Conservation (phyloP, 495 filamentous ascomycete species). For the Poronia punctata region DNA sequence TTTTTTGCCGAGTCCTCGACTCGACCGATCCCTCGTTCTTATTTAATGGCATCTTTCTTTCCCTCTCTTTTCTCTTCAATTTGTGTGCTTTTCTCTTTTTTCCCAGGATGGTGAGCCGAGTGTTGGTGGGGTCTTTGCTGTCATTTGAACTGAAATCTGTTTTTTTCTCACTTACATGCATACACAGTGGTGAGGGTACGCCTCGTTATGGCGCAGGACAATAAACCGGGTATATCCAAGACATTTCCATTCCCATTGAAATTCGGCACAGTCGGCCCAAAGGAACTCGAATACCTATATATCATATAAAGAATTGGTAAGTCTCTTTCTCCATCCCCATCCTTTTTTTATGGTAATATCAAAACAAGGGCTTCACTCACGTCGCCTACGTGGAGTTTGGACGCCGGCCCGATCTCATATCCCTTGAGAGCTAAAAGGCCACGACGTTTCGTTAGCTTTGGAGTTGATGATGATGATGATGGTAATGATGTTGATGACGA, state of each 20-base stretch:
- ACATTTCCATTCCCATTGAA: conserved; percentile 31
- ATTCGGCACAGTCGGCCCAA: conserved; percentile 26
- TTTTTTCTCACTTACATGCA: conserved; percentile 32
- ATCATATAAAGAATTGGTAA: conserved; percentile 10
- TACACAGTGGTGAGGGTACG: conserved; percentile 25
- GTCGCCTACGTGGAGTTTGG: conserved; percentile 28
- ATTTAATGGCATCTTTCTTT: too few relatives aligned
- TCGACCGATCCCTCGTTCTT: conserved; percentile 3
- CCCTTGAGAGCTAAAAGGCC: conserved; percentile 24
- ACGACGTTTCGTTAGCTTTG: not conserved
- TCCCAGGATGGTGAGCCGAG: conserved; percentile 6
- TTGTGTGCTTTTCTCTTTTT: not conserved
- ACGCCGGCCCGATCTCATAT: conserved; percentile 28
- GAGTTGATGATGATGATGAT: too few relatives aligned
- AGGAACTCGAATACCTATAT: conserved; percentile 29
- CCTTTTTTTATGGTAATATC: not conserved
- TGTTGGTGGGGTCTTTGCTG: not conserved
- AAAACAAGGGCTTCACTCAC: conserved; percentile 13
- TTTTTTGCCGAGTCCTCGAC: conserved; percentile 5
- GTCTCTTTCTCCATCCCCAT: not conserved
- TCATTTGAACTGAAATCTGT: too few relatives aligned
- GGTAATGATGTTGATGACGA: too few relatives aligned
- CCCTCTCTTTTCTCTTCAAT: too few relatives aligned
- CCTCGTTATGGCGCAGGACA: conserved; percentile 27
- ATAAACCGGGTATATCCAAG: conserved; percentile 27